Evolutionary conservation across 1,139 yeast genomes (phyloP).

Genomic region (Pneumocystis sp.): DNA sequence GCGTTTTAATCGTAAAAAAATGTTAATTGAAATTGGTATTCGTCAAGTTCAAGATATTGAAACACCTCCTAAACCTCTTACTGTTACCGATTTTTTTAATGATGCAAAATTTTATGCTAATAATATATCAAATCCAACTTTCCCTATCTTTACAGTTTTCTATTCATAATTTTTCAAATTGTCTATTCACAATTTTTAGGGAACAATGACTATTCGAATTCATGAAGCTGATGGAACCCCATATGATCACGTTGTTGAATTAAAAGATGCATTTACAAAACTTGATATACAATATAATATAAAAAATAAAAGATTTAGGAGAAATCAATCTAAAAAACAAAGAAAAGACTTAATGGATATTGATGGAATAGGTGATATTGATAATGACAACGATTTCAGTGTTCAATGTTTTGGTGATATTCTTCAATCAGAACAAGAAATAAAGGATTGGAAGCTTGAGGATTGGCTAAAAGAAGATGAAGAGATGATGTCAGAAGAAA

Average conservation of each 20-base stretch:
- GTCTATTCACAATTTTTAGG: conserved; percentile 22
- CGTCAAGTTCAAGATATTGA: conserved; percentile 74
- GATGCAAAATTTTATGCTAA: conserved; percentile 26
- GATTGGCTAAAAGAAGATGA: conserved; percentile 67
- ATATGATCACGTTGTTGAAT: conserved; percentile 87
- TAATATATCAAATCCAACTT: conserved; percentile 16
- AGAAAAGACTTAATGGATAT: conserved; percentile 17
- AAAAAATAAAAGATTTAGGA: conserved; percentile 59
- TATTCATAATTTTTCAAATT: conserved; percentile 10
- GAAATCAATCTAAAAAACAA: conserved; percentile 34
- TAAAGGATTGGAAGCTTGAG: conserved; percentile 54
- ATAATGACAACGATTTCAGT: conserved; percentile 28
- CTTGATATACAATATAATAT: conserved; percentile 91
- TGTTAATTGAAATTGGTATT: conserved; percentile 87
- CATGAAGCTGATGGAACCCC: conserved; percentile 99
- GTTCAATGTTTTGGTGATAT: conserved; percentile 68
- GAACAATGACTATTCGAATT: conserved; percentile 92
- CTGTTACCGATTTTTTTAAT: conserved; percentile 26
- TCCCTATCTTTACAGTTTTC: conserved; percentile 21
- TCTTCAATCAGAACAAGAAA: conserved; percentile 43
- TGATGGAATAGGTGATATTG: conserved; percentile 17
- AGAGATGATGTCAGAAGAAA: conserved; percentile 56
- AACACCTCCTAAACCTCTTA: conserved; percentile 27
- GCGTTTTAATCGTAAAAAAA: conserved; percentile 80
- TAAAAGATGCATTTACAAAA: conserved; percentile 72